A percentile compares a stretch with the other conserved stretches of the same genome.
Evolutionary conservation across 495 filamentous ascomycete species (phyloP).

Genomic region (Trichoderma erinaceum): DNA sequence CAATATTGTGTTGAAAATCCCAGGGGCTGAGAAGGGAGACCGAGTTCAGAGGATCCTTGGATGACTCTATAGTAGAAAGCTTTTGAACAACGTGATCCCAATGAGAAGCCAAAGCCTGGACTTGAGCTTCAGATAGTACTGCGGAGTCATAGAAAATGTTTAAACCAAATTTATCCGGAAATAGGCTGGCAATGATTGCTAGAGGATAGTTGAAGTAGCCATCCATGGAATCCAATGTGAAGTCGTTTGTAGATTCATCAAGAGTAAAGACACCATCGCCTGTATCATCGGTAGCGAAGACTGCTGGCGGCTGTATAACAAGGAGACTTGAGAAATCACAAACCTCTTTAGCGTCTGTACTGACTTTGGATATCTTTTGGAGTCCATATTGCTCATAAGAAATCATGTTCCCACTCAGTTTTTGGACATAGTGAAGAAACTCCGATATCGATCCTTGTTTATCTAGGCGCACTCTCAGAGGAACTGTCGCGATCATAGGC

Average conservation of each 20-base stretch:
- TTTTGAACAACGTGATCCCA: slow-evolving; percentile 14
- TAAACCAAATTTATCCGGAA: slow-evolving; percentile 7
- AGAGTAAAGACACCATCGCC: slow-evolving; percentile 20
- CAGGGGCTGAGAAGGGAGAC: slow-evolving; percentile 7
- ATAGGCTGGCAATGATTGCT: slow-evolving; percentile 18
- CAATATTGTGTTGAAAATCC: slow-evolving; percentile 17
- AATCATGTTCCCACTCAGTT: slow-evolving; percentile 30
- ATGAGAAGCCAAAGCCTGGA: slow-evolving; percentile 22
- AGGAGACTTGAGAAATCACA: slow-evolving; percentile 40
- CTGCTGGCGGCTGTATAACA: slow-evolving; percentile 25
- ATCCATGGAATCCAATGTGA: background rate
- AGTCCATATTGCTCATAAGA: slow-evolving; percentile 42
- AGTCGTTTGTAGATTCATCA: background rate
- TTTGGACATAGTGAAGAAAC: slow-evolving; percentile 29
- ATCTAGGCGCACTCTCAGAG: slow-evolving; percentile 34
- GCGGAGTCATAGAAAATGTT: slow-evolving; percentile 19
- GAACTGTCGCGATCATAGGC: slow-evolving; percentile 55
- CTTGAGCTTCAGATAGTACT: slow-evolving; percentile 17
- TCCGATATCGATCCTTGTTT: slow-evolving; percentile 14
- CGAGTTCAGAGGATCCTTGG: background rate
- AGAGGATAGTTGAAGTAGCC: slow-evolving; percentile 22
- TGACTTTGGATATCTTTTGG: slow-evolving; percentile 33
- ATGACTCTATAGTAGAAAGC: background rate
- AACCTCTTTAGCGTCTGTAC: slow-evolving; percentile 23
- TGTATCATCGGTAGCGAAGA: background rate